These are phyloP conservation scores for Boletellus dicymbophilus DNA, from an alignment of 1,284 basidiomycete genomes.

Conservation along the genomic window DNA sequence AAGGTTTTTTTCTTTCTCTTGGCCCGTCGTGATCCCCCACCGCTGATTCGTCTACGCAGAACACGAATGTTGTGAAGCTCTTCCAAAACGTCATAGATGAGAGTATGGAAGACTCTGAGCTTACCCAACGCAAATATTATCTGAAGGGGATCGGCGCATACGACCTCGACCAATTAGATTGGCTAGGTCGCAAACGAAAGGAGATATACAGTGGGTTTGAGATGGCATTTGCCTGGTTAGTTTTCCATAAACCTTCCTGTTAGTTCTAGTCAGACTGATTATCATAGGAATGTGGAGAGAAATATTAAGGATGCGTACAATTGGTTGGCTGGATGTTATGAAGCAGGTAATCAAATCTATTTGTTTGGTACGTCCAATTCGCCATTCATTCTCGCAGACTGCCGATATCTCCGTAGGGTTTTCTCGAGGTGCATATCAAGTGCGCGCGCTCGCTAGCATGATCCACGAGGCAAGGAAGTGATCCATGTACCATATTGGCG, in stretches of 20 bases:
- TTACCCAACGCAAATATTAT: background rate
- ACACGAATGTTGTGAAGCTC: background rate
- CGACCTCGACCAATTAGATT: background rate
- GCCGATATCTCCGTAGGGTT: slow-evolving; percentile 36
- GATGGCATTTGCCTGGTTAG: background rate
- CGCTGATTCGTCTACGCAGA: background rate
- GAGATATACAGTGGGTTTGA: background rate
- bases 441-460: slow-evolving; percentile 38
- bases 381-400: slow-evolving; percentile 26
- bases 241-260: background rate
- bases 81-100: background rate
- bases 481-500: background rate
- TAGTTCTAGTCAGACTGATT: background rate
- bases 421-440: slow-evolving; percentile 45
- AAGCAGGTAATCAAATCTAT: slow-evolving; percentile 36
- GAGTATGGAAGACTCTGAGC: background rate
- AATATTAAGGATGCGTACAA: slow-evolving; percentile 32
- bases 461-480: slow-evolving; percentile 27
- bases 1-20: background rate
- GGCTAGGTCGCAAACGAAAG: background rate
- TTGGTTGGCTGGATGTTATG: slow-evolving; percentile 38
- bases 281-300: slow-evolving; percentile 13
- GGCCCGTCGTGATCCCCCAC: background rate
- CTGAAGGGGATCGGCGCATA: background rate
- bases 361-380: slow-evolving; percentile 35